These are phyloP conservation scores for Rhizopus delemar DNA, from an alignment of 371 early-diverging fungal genomes.

Conservation along the genomic window DNA sequence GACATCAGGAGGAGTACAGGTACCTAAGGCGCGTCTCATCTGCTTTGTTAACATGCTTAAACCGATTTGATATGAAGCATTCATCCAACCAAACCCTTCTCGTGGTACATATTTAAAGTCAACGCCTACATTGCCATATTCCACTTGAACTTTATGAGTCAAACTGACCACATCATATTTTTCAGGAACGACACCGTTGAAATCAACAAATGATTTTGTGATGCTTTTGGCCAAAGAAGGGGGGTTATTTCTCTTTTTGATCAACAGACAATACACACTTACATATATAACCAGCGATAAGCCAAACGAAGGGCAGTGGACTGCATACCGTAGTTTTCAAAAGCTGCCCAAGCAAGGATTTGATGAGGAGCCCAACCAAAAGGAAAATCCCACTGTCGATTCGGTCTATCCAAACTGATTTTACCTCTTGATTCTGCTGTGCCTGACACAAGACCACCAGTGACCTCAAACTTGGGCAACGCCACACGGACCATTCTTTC, in stretches of 20 bases:
- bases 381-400: constrained; percentile 93
- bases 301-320: constrained; percentile 75
- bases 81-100: constrained; percentile 99
- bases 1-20: constrained; percentile 75
- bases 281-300: constrained; percentile 91
- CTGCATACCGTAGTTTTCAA: constrained; percentile 74
- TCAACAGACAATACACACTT: constrained; percentile 18
- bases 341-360: constrained; percentile 88
- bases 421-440: constrained; percentile 78
- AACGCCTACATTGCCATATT: constrained; percentile 93
- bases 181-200: constrained; percentile 96
- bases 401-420: constrained; percentile 75
- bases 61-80: constrained; percentile 88
- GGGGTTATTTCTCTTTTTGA: background rate
- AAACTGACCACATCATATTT: constrained; percentile 94
- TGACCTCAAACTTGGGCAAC: constrained; percentile 72
- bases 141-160: constrained; percentile 90
- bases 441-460: constrained; percentile 81
- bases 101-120: constrained; percentile 94
- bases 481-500: constrained; percentile 42
- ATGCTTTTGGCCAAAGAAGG: constrained; percentile 43
- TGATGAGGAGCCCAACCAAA: constrained; percentile 97
- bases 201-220: constrained; percentile 93
- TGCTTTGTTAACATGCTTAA: constrained; percentile 69
- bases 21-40: constrained; percentile 80